Evolutionary conservation across 805 yeast genomes (phyloP).

Genomic region (Priceomyces melissophilus): DNA sequence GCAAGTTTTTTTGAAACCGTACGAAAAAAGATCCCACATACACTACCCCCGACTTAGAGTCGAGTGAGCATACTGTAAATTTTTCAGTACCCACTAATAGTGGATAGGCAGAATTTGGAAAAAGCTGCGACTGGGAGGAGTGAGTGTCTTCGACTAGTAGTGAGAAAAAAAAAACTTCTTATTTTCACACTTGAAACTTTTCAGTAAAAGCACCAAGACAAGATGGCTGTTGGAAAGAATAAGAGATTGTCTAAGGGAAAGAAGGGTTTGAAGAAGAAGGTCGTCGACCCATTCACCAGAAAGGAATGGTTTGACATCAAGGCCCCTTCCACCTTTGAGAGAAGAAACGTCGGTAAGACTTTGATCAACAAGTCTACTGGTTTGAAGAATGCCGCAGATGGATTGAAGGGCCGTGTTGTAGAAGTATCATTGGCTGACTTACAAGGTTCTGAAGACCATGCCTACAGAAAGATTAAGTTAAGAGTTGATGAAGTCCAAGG

Average conservation of each 20-base stretch:
- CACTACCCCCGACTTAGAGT: no score
- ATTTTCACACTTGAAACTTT: conserved; percentile 4
- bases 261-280: conserved; percentile 99
- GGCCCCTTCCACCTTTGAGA: conserved; percentile 98
- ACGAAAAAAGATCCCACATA: no score
- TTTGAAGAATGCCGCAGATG: conserved; percentile 96
- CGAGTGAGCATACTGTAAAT: no score
- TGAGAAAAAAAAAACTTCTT: conserved; percentile 4
- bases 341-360: conserved; percentile 98
- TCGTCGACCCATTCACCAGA: conserved; percentile 98
- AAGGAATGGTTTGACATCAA: conserved; percentile 98
- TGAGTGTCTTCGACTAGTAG: no score
- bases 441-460: conserved; percentile 98
- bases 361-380: conserved; percentile 98
- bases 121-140: no score
- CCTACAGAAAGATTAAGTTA: conserved; percentile 94
- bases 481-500: conserved; percentile 99
- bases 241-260: conserved; percentile 78
- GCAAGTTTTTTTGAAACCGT: no score
- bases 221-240: conserved; percentile 60
- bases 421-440: conserved; percentile 96
- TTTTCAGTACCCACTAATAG: no score
- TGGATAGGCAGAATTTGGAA: no score
- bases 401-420: conserved; percentile 95
- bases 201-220: conserved; percentile 14